Evolutionary conservation across 352 stramenopile genomes (phyloP), one percentile per base, ranked within the genome.

Genomic region (Pilasporangium apinafurcum): DNA sequence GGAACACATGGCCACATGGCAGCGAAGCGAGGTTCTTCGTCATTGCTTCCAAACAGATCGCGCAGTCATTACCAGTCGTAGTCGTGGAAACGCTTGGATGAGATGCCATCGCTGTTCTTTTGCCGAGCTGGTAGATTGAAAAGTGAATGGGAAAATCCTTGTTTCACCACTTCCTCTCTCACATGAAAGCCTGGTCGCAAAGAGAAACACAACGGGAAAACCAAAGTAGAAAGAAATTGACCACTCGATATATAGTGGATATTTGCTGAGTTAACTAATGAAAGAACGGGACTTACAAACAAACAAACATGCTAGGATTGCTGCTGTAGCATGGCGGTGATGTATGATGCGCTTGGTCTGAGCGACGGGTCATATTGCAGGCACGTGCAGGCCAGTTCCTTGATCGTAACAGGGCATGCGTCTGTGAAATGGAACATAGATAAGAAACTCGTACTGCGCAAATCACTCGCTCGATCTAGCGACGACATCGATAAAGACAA

Each of bases 341-440:
- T 75, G 44, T 90, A 86, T 44, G 70, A 77, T 20, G 78, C 72
- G 21, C 72, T 87, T 18, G 78, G 78, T 16, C 78, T 69, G 45
- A 86, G 50, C 22, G 68, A 82, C 34, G 78, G 72, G 45, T 90
- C 78, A 39, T 72, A 77, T 20, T 87, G 71, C 17, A 90, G 54
- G 48, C 77, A 90, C 14, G 68, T 75, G 1, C 48, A 51, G 37
- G 78, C 78, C 27, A 90, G 58, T 22, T 87, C 70, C 13, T 57
- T 55, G 10, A 90, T 58, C 34, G 68, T 60, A 3, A 51, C 51
- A 0, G 78, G 75, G 36, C 78, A 90, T 31, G 83, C 65, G 1
- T 71, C 64, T 14, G 73, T 82, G 48, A 90, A 86, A n/a, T 60
- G 60, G 41, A 89, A 86, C 68, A 77, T 71, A 6, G 56, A 65